phyloP scores from a whole-genome alignment of 1,139 yeast species.

The Arxiozyma bovina region DNA sequence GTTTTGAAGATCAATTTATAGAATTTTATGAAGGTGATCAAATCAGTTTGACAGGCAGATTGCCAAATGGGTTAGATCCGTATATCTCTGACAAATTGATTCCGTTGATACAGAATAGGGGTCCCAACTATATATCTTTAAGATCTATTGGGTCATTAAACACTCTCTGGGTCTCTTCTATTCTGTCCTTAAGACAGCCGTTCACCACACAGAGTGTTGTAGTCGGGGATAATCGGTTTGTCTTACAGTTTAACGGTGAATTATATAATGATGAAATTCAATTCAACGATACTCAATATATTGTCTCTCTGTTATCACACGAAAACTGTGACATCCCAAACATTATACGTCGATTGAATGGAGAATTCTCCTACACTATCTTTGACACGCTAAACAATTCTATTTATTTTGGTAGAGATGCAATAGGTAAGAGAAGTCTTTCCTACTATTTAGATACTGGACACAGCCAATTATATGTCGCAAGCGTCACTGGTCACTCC shows the following conservation, averaged over 20 bases:
- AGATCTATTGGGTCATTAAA: slow-evolving; percentile 9
- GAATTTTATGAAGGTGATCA: background rate
- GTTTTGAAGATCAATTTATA: background rate
- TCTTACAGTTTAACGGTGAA: slow-evolving; percentile 82
- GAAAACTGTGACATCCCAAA: slow-evolving; percentile 8
- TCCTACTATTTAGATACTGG: slow-evolving; percentile 34
- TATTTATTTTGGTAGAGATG: slow-evolving; percentile 76
- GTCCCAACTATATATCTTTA: slow-evolving; percentile 42
- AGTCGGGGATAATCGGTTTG: slow-evolving; percentile 29
- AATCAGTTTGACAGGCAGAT: slow-evolving; percentile 15
- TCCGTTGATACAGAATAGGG: slow-evolving; percentile 43
- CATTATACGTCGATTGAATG: slow-evolving; percentile 37
- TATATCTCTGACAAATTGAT: slow-evolving; percentile 31
- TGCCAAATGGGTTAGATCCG: slow-evolving; percentile 9
- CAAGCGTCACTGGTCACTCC: slow-evolving; percentile 35
- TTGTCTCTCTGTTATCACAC: slow-evolving; percentile 28
- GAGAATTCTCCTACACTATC: slow-evolving; percentile 72
- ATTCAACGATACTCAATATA: slow-evolving; percentile 43
- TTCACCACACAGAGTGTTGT: slow-evolving; percentile 60
- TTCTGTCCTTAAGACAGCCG: slow-evolving; percentile 71
- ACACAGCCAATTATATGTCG: slow-evolving; percentile 33
- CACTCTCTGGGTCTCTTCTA: slow-evolving; percentile 43
- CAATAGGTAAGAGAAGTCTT: slow-evolving; percentile 72
- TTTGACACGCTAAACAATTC: slow-evolving; percentile 34
- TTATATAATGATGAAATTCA: slow-evolving; percentile 53